Conservation (phyloP, 441 rosid species). For the Arabidopsis lyrata region DNA sequence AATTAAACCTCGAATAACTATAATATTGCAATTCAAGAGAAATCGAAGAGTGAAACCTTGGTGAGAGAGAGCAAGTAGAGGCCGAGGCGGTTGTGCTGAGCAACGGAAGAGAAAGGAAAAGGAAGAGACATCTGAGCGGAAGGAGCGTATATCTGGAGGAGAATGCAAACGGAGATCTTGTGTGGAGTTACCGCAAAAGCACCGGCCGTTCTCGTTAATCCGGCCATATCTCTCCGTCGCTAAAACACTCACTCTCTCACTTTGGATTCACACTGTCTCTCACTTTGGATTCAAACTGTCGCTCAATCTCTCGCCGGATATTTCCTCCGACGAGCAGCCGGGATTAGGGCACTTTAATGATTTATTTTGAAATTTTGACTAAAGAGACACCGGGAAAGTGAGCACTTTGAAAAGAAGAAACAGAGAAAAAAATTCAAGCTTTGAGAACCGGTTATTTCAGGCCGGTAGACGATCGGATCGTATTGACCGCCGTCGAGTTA, state of each 20-base stretch:
- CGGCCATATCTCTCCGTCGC: constrained; percentile 54
- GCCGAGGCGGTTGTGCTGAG: constrained; percentile 93
- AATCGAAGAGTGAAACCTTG: constrained; percentile 56
- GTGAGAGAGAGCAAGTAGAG: constrained; percentile 79
- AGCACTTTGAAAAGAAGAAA: constrained; percentile 29
- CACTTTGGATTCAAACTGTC: neutral
- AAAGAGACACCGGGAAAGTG: constrained; percentile 42
- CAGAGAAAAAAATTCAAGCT: neutral
- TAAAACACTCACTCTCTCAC: constrained; percentile 5
- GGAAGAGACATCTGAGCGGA: constrained; percentile 69
- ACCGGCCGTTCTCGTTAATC: constrained; percentile 50
- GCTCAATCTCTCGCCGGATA: constrained; percentile 36
- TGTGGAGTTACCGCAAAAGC: constrained; percentile 81
- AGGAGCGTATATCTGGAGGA: constrained; percentile 78
- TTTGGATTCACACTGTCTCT: neutral
- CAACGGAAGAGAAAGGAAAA: constrained; percentile 74
- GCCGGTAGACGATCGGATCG: constrained; percentile 4
- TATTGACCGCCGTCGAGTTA: neutral
- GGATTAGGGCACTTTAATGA: constrained; percentile 38
- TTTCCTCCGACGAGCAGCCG: constrained; percentile 27
- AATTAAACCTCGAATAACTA: neutral
- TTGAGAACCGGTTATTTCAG: constrained; percentile 25
- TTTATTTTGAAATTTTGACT: constrained; percentile 26
- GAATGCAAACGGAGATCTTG: constrained; percentile 82
- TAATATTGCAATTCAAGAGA: neutral